Evolutionary conservation across 2,329 filamentous ascomycete genomes (phyloP).

Genomic region (Teratosphaeria viscida): DNA sequence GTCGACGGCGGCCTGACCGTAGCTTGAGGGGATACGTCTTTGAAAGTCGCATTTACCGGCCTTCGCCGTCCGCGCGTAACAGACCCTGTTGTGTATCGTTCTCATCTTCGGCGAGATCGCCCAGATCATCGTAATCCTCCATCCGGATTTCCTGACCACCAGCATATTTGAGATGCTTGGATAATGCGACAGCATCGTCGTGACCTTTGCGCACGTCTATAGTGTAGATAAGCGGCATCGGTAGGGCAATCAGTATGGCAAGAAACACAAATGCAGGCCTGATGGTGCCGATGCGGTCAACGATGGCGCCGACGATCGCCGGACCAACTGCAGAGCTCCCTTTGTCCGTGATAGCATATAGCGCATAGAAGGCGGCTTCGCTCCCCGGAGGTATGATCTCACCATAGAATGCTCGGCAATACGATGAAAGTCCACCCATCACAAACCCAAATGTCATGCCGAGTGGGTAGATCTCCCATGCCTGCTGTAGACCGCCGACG

Average conservation of each 20-base stretch:
- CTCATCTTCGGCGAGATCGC: neutral
- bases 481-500: slow-evolving; percentile 72
- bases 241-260: slow-evolving; percentile 67
- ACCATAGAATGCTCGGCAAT: slow-evolving; percentile 84
- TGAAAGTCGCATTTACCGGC: neutral
- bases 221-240: slow-evolving; percentile 72
- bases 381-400: slow-evolving; percentile 90
- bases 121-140: slow-evolving; percentile 2
- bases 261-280: slow-evolving; percentile 73
- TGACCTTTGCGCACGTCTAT: slow-evolving; percentile 62
- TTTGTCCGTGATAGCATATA: slow-evolving; percentile 97
- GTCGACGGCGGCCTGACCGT: neutral
- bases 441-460: slow-evolving; percentile 88
- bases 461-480: slow-evolving; percentile 93
- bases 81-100: neutral
- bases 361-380: slow-evolving; percentile 89
- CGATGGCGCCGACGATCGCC: slow-evolving; percentile 85
- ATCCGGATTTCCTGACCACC: neutral
- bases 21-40: neutral
- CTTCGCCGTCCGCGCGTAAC: neutral
- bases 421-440: slow-evolving; percentile 77
- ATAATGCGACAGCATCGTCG: slow-evolving; percentile 30
- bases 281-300: slow-evolving; percentile 52
- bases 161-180: neutral
- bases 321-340: slow-evolving; percentile 89